Evolutionary conservation across 1,139 yeast genomes (phyloP).

Genomic region (Taphrina deformans): DNA sequence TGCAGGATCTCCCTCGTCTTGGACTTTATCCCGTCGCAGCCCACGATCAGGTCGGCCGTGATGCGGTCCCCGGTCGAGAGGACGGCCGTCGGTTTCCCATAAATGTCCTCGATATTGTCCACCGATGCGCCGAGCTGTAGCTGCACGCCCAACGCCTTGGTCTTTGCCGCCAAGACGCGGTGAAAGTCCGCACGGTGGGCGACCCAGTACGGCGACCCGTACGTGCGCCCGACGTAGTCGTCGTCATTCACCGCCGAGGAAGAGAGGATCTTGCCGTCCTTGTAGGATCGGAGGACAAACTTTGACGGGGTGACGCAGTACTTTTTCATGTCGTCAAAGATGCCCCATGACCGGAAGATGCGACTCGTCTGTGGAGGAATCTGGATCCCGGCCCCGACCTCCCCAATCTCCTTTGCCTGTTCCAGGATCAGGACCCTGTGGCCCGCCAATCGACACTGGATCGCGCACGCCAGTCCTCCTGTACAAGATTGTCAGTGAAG

Average conservation of each 20-base stretch:
- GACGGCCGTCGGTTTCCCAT: background rate
- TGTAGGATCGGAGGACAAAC: constrained; percentile 42
- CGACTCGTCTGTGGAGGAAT: constrained; percentile 47
- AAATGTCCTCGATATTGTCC: constrained; percentile 41
- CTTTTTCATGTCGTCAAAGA: constrained; percentile 42
- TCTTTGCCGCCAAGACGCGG: constrained; percentile 40
- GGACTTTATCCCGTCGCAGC: constrained; percentile 50
- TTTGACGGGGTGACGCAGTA: constrained; percentile 43
- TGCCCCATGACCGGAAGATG: constrained; percentile 44
- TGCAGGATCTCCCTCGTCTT: constrained; percentile 39
- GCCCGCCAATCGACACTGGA: constrained; percentile 46
- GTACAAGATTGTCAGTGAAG: background rate
- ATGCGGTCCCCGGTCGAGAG: background rate
- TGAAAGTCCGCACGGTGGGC: constrained; percentile 37
- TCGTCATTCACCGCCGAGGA: constrained; percentile 5
- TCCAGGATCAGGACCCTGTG: constrained; percentile 48
- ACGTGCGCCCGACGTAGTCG: constrained; percentile 42
- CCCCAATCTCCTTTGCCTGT: constrained; percentile 47
- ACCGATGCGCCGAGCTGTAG: constrained; percentile 45
- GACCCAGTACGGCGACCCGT: constrained; percentile 43
- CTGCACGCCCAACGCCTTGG: constrained; percentile 40
- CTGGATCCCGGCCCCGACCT: constrained; percentile 50
- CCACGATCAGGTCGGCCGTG: constrained; percentile 47
- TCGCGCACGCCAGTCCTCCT: constrained; percentile 47
- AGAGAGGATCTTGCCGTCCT: constrained; percentile 42